Base-by-base conservation (phyloP, 176 grass and related monocot genomes). In the Saccharum spontaneum region DNA sequence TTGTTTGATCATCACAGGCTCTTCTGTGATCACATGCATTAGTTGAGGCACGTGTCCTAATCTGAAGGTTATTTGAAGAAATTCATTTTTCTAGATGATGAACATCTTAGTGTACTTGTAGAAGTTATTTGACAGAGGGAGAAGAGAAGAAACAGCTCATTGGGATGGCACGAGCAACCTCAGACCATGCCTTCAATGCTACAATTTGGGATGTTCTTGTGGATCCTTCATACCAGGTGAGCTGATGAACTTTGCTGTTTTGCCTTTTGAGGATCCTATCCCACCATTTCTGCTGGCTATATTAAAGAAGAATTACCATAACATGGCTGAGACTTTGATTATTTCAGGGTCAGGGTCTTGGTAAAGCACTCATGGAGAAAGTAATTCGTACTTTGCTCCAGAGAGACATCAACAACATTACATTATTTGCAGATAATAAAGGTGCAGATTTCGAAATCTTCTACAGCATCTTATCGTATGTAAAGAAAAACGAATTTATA, bases 151-250 rank as follows among this genome's bases (percentile, higher is more conserved):
- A 87, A 69, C 85, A 83, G 72, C 93, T 98, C 26, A 94, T 98
- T 68, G 96, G 96, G 59, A 95, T 98, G 96, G 96, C 91, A 57
- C 93, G 96, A 38, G 96, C 96, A 87, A 98, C 96, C 75, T 98
- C 96, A 76, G 96, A 98, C 86, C 96, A 98, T 78, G 96, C 89
- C 64, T 98, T 98, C 84, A 98, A 98, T 90, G 96, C 93, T 69
- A 98, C 96, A 61, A 98, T 98, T 64, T 98, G 96, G 96, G 96
- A 98, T 83, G 93, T 98, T 57, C 93, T 98, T 77, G 93, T 98
- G 15, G 96, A 98, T 88, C 96, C 96, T 71, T 98, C 96, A 4
- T 98, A 98, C 69, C 93, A 98, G 91, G 96, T 95, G 67, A 78
- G 40, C 24, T 73, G 24, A 73, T 28, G 24, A 46, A 28, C 3